Evolutionary conservation across 1,284 basidiomycete genomes (phyloP), one percentile per base, ranked within the genome.

Genomic region (Malassezia brasiliensis): DNA sequence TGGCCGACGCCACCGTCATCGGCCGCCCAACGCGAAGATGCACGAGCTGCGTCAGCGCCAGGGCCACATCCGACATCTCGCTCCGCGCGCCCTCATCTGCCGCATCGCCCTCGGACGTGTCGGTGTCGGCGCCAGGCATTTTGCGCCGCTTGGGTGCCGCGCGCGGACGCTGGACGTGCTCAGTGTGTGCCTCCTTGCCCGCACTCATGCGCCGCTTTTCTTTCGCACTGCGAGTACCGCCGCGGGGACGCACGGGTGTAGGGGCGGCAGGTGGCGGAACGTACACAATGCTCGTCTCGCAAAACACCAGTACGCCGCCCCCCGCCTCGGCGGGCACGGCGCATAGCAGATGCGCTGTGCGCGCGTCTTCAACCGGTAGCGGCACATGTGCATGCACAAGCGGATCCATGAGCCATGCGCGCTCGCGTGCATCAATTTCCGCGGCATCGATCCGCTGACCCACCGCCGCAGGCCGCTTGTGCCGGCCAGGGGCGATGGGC

Each of bases 291-390:
- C 62, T 62, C 15, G 50, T 54, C 44, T 70, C 69, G 25, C 60
- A 60, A 51, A 70, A 72, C 36, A 74, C 59, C 20, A 74, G 52
- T 6, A 74, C 65, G 22, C 68, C 69, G 17, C 65, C 68, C 5
- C 69, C 71, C 2, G 64, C 61, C 3, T 44, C 25, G 10, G 65
- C 62, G 4, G 71, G 68, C 0, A 69, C 47, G 6, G 64, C 58
- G 9, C 63, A 54, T 1, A 72, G 28, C 37, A 59, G 52, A 45
- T 71, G 68, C 0, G 68, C 68, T 2, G 67, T 66, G 3, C 61
- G 42, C 4, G 69, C 71, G 38, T 72, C 71, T 17, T 58, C 52
- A 8, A 51, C 52, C 1, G 69, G 68, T 15, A 74, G 38, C 9
- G 68, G 69, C 1, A 74, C 71, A 31, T 72, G 70, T n/a, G 64